These are phyloP conservation scores for Euphorbia peplus DNA, from an alignment of 345 rosid genomes.

Conservation along the genomic window DNA sequence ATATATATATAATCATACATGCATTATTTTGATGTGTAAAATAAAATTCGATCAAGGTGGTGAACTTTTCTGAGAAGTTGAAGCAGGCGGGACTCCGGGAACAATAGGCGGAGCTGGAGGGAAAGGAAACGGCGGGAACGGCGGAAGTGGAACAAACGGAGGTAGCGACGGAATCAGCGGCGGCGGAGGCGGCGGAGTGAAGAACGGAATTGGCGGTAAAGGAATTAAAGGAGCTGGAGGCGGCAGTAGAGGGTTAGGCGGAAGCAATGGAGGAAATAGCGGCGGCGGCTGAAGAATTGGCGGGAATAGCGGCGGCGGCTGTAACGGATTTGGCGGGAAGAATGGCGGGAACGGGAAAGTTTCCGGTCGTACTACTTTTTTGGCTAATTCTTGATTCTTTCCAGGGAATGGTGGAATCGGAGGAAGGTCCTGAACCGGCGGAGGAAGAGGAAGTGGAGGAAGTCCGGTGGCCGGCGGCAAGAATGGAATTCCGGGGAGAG, in stretches of 20 bases:
- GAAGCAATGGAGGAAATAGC: constrained; percentile 5
- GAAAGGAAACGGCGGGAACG: constrained; percentile 1
- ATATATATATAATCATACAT: neutral
- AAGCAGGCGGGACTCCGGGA: constrained; percentile 10
- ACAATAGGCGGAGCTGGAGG: constrained; percentile 13
- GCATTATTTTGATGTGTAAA: constrained; percentile 1
- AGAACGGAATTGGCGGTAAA: constrained; percentile 40
- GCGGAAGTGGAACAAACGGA: constrained; percentile 35
- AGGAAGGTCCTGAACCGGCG: constrained; percentile 36
- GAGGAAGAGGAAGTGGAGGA: constrained; percentile 49
- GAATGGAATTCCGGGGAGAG: constrained; percentile 39
- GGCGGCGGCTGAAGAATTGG: constrained; percentile 11
- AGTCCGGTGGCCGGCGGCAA: constrained; percentile 46
- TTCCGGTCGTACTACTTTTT: constrained; percentile 10
- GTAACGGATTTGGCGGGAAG: constrained; percentile 29
- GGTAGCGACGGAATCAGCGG: constrained; percentile 32
- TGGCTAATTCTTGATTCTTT: constrained; percentile 7
- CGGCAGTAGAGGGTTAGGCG: constrained; percentile 29
- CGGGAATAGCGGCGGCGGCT: constrained; percentile 18
- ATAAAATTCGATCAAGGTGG: constrained; percentile 22
- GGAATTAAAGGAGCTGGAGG: constrained; percentile 36
- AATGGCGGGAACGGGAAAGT: constrained; percentile 17
- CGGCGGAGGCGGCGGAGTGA: constrained; percentile 41
- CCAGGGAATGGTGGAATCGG: constrained; percentile 32
- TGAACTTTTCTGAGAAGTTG: constrained; percentile 15